phyloP scores from a whole-genome alignment of 2,329 filamentous ascomycete genomes.

The Colletotrichum gigasporum region DNA sequence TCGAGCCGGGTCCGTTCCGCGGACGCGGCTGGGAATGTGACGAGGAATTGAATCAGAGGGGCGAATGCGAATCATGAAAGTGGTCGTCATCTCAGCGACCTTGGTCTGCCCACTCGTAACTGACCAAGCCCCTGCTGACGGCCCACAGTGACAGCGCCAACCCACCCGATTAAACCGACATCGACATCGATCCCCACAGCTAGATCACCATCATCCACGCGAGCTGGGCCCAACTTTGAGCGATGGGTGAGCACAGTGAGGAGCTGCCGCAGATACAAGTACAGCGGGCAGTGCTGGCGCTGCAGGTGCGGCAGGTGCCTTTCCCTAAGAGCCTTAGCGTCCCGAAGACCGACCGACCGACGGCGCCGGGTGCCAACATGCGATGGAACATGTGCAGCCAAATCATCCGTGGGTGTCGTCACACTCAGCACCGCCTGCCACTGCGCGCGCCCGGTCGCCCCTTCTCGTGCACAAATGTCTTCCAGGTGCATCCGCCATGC shows the following conservation, averaged over 20 bases:
- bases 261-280: too few species aligned
- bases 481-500: too few species aligned
- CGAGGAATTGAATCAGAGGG: slow-evolving; percentile 5
- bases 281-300: too few species aligned
- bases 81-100: slow-evolving; percentile 19
- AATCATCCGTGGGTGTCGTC: neutral
- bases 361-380: neutral
- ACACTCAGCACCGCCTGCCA: slow-evolving; percentile 8
- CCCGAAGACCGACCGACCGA: neutral
- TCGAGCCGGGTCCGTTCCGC: too few species aligned
- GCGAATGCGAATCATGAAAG: slow-evolving; percentile 24
- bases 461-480: slow-evolving; percentile 5
- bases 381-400: neutral
- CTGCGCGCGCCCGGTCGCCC: neutral
- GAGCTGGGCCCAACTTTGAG: too few species aligned
- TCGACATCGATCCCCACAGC: neutral
- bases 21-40: neutral
- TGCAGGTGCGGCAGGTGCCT: too few species aligned
- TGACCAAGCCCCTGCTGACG: neutral
- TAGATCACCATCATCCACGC: too few species aligned
- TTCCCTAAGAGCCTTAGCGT: too few species aligned
- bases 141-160: neutral
- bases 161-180: slow-evolving; percentile 12
- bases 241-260: too few species aligned
- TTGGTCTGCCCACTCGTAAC: slow-evolving; percentile 14